Evolutionary conservation across 169 alveolate species (phyloP).

Genomic region (Cryptosporidium sp.): DNA sequence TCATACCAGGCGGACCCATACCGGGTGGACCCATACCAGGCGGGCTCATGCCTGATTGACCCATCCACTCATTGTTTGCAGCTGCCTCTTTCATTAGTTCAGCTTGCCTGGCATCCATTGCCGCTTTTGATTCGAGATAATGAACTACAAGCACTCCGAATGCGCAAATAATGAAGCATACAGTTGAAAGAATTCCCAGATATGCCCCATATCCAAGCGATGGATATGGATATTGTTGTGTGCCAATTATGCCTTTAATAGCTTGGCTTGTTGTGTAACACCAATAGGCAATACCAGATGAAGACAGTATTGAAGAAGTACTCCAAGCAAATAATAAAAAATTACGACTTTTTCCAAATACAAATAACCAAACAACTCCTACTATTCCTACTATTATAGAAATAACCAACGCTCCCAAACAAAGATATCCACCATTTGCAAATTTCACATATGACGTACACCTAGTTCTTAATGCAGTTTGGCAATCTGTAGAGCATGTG

Average conservation of each 20-base stretch:
- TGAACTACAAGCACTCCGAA: conserved; percentile 66
- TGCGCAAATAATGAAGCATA: conserved; percentile 58
- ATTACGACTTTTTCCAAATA: conserved; percentile 66
- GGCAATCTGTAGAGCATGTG: conserved; percentile 66
- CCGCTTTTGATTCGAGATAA: conserved; percentile 55
- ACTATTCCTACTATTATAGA: conserved; percentile 66
- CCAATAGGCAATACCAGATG: conserved; percentile 67
- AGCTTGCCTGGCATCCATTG: conserved; percentile 63
- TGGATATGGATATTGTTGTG: conserved; percentile 74
- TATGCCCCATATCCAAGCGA: conserved; percentile 61
- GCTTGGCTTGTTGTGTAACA: conserved; percentile 67
- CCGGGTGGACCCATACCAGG: conserved; percentile 70
- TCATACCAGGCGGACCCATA: conserved; percentile 16
- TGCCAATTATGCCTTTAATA: conserved; percentile 22
- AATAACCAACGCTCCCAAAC: conserved; percentile 66
- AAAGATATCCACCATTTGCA: conserved; percentile 75
- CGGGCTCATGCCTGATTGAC: conserved; percentile 60
- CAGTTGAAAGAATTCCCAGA: conserved; percentile 41
- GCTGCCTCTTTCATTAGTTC: conserved; percentile 67
- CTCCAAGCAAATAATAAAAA: conserved; percentile 76
- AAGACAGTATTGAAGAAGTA: conserved; percentile 60
- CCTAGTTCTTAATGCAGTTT: conserved; percentile 74
- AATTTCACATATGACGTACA: conserved; percentile 67
- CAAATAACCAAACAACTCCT: conserved; percentile 71
- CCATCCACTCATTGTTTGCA: conserved; percentile 68